These are phyloP conservation scores for Entophlyctis luteolus DNA, from an alignment of 192 early-diverging fungal genomes.

Conservation along the genomic window DNA sequence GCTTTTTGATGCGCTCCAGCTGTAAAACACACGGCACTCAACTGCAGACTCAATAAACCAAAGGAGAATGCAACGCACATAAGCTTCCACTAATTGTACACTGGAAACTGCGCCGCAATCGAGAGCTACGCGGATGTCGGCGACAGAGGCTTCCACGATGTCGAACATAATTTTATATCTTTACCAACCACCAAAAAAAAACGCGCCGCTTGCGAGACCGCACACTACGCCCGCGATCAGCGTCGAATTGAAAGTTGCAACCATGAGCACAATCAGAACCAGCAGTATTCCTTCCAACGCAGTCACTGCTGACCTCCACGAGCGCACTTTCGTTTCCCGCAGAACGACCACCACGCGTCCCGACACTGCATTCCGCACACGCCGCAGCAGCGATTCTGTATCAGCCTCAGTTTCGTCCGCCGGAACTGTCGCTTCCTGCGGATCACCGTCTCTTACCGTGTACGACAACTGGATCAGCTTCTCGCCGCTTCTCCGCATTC, in stretches of 20 bases:
- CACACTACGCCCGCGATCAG: background rate
- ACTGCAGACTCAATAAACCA: background rate
- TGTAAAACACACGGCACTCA: background rate
- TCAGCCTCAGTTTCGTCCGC: background rate
- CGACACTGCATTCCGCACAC: background rate
- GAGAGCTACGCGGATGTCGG: background rate
- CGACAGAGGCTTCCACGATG: constrained; percentile 7
- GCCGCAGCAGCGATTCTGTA: background rate
- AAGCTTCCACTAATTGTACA: constrained; percentile 1
- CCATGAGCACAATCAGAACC: constrained; percentile 2
- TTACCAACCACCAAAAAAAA: background rate
- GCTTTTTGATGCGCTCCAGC: background rate
- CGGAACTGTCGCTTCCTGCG: background rate
- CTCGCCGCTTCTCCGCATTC: background rate
- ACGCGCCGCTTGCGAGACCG: constrained; percentile 11
- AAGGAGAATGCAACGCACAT: background rate
- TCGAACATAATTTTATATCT: background rate
- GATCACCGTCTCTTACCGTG: background rate
- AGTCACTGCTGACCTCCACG: background rate
- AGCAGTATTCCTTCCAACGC: background rate
- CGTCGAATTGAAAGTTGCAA: constrained; percentile 4
- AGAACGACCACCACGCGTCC: background rate
- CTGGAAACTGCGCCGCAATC: background rate
- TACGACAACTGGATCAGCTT: background rate
- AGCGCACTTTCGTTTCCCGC: background rate